phyloP scores from a whole-genome alignment of 257 asterid genomes.

The Solanum rostratum region DNA sequence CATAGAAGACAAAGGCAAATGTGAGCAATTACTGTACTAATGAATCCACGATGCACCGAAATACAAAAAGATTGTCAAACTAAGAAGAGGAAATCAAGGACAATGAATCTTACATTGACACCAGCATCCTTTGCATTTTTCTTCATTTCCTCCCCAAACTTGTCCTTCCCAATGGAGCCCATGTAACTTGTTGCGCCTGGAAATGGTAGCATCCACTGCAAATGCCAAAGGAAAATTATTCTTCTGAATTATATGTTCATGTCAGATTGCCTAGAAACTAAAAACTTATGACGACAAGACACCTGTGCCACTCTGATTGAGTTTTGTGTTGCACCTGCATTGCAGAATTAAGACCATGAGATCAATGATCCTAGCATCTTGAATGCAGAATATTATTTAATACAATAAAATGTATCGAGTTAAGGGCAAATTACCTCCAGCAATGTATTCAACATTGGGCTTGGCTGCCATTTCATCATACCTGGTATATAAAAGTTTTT shows the following conservation, averaged over 20 bases:
- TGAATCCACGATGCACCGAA: not conserved
- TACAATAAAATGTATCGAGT: not conserved
- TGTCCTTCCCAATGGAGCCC: constrained; percentile 61
- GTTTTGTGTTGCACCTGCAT: constrained; percentile 90
- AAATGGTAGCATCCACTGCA: constrained; percentile 44
- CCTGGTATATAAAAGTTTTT: constrained; percentile 28
- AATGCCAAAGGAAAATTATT: not conserved
- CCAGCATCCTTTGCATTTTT: constrained; percentile 61
- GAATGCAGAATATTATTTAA: not conserved
- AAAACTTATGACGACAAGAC: not conserved
- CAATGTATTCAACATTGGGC: constrained; percentile 76
- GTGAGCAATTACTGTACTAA: not conserved
- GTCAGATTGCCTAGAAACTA: not conserved
- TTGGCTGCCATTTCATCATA: constrained; percentile 81
- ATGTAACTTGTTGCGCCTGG: constrained; percentile 86
- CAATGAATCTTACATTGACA: constrained; percentile 45
- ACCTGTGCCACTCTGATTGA: constrained; percentile 98
- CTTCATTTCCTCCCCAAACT: constrained; percentile 89
- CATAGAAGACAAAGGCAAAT: not conserved
- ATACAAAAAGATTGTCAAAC: not conserved
- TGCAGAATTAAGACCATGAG: not conserved
- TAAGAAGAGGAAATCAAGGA: not conserved
- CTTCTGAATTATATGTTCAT: not conserved
- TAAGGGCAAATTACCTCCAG: constrained; percentile 62
- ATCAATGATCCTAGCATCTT: not conserved